Evolutionary conservation across 176 grass and related monocot species (phyloP), one percentile per base, ranked within the genome.

Genomic region (Rhynchospora pubera): DNA sequence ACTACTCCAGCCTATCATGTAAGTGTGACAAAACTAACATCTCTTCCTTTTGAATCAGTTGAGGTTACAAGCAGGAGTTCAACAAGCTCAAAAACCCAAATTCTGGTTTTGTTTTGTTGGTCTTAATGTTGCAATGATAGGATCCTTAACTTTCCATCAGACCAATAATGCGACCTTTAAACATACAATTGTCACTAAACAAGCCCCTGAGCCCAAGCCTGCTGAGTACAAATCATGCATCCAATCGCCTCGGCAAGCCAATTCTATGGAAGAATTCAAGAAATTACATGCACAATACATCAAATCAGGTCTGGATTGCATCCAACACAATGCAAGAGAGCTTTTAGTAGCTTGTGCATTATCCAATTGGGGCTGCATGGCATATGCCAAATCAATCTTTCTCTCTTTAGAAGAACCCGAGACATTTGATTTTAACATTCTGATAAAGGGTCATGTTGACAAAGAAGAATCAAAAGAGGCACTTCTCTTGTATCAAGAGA

Each of bases 371-470:
- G 85, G 86, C 26, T 83, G 85, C 87, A 91, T 97, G 91, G 85
- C 86, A n/a, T 91, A 91, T 58, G 93, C 87, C 22, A 24, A 73
- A 59, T 89, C 89, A 34, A 91, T 91, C 87, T 97, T 97, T 89
- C 80, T 85, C 23, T 58, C 83, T 39, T 83, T 97, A 45, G 83
- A 93, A 66, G 80, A 93, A 3, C 91, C 91, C 0, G 78, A 84
- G 19, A 83, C 89, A 11, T 93, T 97, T 87, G 91, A 97, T 69
- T 97, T 93, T 87, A 97, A 97, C 85, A 93, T 87, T 9, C 57
- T 97, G 80, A 93, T 97, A 80, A 86, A 91, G 78, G 93, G 89
- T 26, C 58, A 84, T 61, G 70, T 89, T 62, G 57, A 52, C 3
- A 62, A 83, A 18, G 75, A 26, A 21, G 80, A 93, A 26, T 87